Evolutionary conservation across 768 basidiomycete species (phyloP).

Genomic region (Serendipita sp.): DNA sequence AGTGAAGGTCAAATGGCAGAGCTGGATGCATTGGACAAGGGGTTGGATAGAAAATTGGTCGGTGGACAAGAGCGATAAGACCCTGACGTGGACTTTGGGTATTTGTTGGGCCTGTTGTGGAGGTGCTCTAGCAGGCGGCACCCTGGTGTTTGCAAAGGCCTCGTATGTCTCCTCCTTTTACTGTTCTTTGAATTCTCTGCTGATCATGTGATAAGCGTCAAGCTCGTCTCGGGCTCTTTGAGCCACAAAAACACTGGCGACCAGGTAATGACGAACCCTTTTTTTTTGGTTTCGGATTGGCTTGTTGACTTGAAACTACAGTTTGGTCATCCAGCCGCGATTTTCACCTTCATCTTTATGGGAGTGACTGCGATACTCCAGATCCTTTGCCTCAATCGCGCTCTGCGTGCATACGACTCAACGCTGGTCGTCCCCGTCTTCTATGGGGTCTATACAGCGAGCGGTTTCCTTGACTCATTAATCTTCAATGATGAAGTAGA

Average conservation of each 20-base stretch:
- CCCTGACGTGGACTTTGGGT: slow-evolving; percentile 79
- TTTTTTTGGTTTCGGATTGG: not conserved
- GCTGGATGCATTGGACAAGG: slow-evolving; percentile 36
- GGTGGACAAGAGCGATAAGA: slow-evolving; percentile 65
- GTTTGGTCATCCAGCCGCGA: slow-evolving; percentile 65
- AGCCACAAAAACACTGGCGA: slow-evolving; percentile 74
- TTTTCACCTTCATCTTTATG: slow-evolving; percentile 48
- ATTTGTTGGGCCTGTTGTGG: slow-evolving; percentile 91
- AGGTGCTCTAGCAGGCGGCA: slow-evolving; percentile 77
- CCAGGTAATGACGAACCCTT: slow-evolving; percentile 25
- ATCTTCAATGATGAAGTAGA: slow-evolving; percentile 72
- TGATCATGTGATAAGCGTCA: slow-evolving; percentile 35
- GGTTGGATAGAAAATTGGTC: slow-evolving; percentile 61
- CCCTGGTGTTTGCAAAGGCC: slow-evolving; percentile 72
- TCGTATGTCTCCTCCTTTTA: slow-evolving; percentile 34
- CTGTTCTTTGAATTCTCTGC: no score
- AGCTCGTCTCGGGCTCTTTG: slow-evolving; percentile 58
- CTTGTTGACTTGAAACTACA: slow-evolving; percentile 9
- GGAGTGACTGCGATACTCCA: slow-evolving; percentile 69
- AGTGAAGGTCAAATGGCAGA: slow-evolving; percentile 28
- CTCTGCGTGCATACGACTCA: slow-evolving; percentile 78
- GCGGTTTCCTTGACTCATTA: slow-evolving; percentile 36
- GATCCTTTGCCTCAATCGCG: slow-evolving; percentile 83
- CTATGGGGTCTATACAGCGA: slow-evolving; percentile 81
- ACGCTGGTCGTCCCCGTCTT: slow-evolving; percentile 89